Evolutionary conservation across 2,329 filamentous ascomycete species (phyloP).

Genomic region (Curvularia hawaiiensis): DNA sequence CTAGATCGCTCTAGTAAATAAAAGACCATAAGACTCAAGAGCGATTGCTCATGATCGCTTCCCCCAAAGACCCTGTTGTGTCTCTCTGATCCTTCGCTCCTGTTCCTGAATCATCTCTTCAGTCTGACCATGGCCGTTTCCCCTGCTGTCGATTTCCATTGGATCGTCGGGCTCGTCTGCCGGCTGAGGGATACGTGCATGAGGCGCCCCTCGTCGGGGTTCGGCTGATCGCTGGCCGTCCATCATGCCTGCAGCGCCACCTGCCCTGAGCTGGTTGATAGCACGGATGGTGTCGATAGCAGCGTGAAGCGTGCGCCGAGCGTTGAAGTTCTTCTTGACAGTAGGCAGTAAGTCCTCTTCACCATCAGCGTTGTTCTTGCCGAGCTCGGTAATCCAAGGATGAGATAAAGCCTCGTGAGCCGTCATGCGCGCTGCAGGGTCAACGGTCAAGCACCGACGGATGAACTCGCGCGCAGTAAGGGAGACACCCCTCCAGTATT

Average conservation of each 20-base stretch:
- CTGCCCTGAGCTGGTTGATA: slow-evolving; percentile 70
- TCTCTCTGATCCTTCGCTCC: slow-evolving; percentile 64
- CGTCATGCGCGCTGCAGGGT: slow-evolving; percentile 85
- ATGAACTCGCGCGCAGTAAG: slow-evolving; percentile 87
- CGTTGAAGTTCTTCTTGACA: slow-evolving; percentile 74
- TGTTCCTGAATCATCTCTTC: slow-evolving; percentile 66
- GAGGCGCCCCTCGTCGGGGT: slow-evolving; percentile 50
- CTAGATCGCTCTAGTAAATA: slow-evolving; percentile 5
- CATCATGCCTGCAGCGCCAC: slow-evolving; percentile 63
- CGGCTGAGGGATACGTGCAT: slow-evolving; percentile 42
- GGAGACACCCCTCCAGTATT: slow-evolving; percentile 97
- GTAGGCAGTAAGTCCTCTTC: slow-evolving; percentile 64
- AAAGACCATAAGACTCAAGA: neutral
- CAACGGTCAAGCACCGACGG: slow-evolving; percentile 86
- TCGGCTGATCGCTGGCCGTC: slow-evolving; percentile 64
- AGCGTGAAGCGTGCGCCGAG: slow-evolving; percentile 67
- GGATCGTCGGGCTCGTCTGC: slow-evolving; percentile 40
- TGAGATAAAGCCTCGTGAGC: slow-evolving; percentile 76
- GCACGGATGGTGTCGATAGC: slow-evolving; percentile 71
- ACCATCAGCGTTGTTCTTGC: slow-evolving; percentile 50
- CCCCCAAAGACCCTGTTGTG: slow-evolving; percentile 62
- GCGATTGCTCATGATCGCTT: slow-evolving; percentile 27
- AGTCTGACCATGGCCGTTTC: slow-evolving; percentile 65
- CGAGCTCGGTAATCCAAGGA: slow-evolving; percentile 66
- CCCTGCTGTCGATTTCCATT: slow-evolving; percentile 60